Base-by-base conservation (phyloP, 2,329 filamentous ascomycete genomes). In the Ophiostoma sp. region DNA sequence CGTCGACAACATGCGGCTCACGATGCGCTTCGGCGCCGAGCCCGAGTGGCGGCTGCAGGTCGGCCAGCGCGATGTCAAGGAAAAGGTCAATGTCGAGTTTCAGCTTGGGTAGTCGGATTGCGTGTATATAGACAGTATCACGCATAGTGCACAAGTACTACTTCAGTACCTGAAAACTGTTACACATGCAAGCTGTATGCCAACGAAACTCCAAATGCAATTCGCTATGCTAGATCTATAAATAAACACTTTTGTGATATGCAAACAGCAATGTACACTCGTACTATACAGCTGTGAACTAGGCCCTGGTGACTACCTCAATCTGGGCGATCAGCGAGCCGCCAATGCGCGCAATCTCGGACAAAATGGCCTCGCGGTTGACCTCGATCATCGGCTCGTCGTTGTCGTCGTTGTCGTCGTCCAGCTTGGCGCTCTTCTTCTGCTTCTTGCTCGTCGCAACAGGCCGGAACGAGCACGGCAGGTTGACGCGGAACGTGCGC, bases 261-360 rank as follows among this genome's bases (percentile, higher is more conserved):
- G 14, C 27, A 60, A 49, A 58, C 18, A 36, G 0, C 52, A 58
- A 58, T 52, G 49, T 52, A 11, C 6, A 36, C n/a, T 2, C n/a
- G n/a, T 44, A 44, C 42, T 7, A 27, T n/a, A 47, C 45, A 14
- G 5, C 9, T 62, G 27, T 27, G 27, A 27, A 27, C 38, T 62
- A 62, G 1, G 58, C 58, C 62, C 68, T 71, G 36, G 47, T 44
- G 1, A 68, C 47, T 5, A 72, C 47, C 74, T 93, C 87, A 68
- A 94, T 86, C 74, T 78, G 85, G 73, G 85, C 83, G 63, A 97
- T 82, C 77, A 97, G 75, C 69, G 88, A 84, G 1, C 85, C 87
- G 8, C 87, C 87, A 55, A 89, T 80, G 70, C 87, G 85, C 58
- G 86, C 86, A 76, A 96, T 91, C 78, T 95, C 92, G 44, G 86